Base-by-base conservation (phyloP, 805 yeast genomes). In the Candida verbasci region DNA sequence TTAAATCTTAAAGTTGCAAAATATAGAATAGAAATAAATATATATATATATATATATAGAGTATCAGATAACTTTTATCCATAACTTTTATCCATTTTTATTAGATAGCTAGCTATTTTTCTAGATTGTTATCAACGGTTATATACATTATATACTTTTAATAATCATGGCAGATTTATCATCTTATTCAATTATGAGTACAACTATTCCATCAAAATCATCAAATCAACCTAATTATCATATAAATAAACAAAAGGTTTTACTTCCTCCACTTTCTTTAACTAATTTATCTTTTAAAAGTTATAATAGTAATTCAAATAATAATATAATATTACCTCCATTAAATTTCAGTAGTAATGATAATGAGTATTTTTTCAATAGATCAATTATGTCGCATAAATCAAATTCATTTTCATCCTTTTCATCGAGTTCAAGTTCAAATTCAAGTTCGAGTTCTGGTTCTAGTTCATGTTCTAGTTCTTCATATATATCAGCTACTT, bases 111-210 rank as follows among this genome's bases (percentile, higher is more conserved):
- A n/a, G n/a, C n/a, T n/a, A n/a, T n/a, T n/a, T n/a, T n/a, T n/a
- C n/a, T n/a, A n/a, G n/a, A n/a, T n/a, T n/a, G n/a, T n/a, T n/a
- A n/a, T n/a, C n/a, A n/a, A n/a, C n/a, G n/a, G n/a, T n/a, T n/a
- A n/a, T n/a, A n/a, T n/a, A n/a, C n/a, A n/a, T n/a, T n/a, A n/a
- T n/a, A n/a, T n/a, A n/a, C n/a, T n/a, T n/a, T n/a, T n/a, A n/a
- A n/a, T n/a, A n/a, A n/a, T n/a, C n/a, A 39, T 39, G 43, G 35
- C 43, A 25, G 71, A 65, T 42, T 56, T 65, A 30, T 50, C 63
- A 39, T 48, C 60, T 34, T 65, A 65, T 42, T 65, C 70, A 24
- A 65, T 65, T 37, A 64, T 65, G 69, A 30, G 31, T 14, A 39
- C 38, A n/a, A n/a, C n/a, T 16, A n/a, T 24, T 15, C 16, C 21